These are phyloP conservation scores for Diplocarpon rosae DNA, from an alignment of 2,329 filamentous ascomycete species.

Conservation along the genomic window DNA sequence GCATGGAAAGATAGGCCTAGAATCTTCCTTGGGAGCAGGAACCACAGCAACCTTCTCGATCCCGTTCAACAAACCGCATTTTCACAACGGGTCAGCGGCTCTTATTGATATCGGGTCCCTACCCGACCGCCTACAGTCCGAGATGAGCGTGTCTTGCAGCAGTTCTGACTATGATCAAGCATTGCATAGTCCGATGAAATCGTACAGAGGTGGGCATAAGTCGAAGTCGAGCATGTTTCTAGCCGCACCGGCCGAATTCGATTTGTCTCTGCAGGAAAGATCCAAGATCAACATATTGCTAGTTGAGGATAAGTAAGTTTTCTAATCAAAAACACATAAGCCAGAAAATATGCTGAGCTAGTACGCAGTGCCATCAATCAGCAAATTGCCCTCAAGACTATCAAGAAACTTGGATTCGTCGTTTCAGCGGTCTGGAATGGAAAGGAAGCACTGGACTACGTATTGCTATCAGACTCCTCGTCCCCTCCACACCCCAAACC, in stretches of 20 bases:
- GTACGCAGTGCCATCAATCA: conserved; percentile 50
- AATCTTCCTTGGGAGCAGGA: conserved; percentile 55
- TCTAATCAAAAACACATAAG: not conserved
- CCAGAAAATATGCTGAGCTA: not conserved
- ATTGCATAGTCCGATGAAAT: conserved; percentile 19
- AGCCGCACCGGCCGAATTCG: conserved; percentile 32
- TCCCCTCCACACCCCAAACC: conserved; percentile 33
- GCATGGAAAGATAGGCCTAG: conserved; percentile 61
- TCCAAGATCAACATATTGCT: conserved; percentile 59
- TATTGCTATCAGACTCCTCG: conserved; percentile 40
- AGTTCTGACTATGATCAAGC: conserved; percentile 51
- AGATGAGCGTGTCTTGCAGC: conserved; percentile 53
- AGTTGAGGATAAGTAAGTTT: conserved; percentile 63
- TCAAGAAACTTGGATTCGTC: conserved; percentile 60
- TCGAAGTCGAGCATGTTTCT: conserved; percentile 17
- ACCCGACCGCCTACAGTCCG: conserved; percentile 55
- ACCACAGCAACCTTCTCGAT: conserved; percentile 70
- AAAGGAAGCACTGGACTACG: conserved; percentile 65
- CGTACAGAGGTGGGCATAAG: conserved; percentile 5
- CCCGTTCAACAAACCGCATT: conserved; percentile 60
- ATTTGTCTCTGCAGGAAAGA: conserved; percentile 45
- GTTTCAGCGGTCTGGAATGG: conserved; percentile 68
- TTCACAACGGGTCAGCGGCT: conserved; percentile 36
- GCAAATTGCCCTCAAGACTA: conserved; percentile 65
- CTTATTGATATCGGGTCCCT: conserved; percentile 53